phyloP scores from a whole-genome alignment of 2,329 filamentous ascomycete genomes.

The Chaetomiaceae sp. region DNA sequence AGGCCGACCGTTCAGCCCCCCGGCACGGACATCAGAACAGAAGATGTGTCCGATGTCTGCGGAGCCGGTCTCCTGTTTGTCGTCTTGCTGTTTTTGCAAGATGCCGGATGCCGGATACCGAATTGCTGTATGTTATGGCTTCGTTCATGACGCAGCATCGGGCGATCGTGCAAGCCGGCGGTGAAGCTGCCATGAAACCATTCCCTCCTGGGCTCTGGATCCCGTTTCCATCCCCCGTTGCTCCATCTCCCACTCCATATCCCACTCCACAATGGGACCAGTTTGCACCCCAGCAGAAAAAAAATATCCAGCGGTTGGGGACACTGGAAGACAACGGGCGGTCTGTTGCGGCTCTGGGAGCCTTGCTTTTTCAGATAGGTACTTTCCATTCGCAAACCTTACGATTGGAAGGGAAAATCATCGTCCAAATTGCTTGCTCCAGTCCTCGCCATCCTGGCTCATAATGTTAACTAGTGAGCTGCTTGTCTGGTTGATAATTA shows the following conservation, averaged over 20 bases:
- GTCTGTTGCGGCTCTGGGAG: too few relatives aligned
- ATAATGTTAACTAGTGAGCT: too few relatives aligned
- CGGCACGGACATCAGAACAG: neutral
- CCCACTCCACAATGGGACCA: neutral
- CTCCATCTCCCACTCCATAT: slow-evolving; percentile 6
- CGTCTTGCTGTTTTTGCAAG: neutral
- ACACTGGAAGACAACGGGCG: slow-evolving; percentile 3
- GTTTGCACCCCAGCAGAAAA: slow-evolving; percentile 2
- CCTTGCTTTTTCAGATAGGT: too few relatives aligned
- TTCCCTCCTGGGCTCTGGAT: neutral
- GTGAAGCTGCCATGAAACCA: slow-evolving; percentile 1
- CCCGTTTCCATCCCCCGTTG: slow-evolving; percentile 3
- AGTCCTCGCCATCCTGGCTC: neutral
- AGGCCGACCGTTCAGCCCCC: slow-evolving; percentile 2
- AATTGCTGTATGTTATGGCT: neutral
- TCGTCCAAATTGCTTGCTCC: neutral
- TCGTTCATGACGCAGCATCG: neutral
- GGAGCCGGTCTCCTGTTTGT: slow-evolving; percentile 9
- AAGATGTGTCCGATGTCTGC: slow-evolving; percentile 5
- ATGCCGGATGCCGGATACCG: neutral
- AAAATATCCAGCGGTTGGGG: neutral
- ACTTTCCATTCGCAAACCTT: neutral
- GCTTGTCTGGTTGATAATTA: too few relatives aligned
- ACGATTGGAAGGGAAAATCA: neutral
- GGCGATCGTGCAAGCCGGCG: neutral